Evolutionary conservation across 208 protist genomes (phyloP).

Genomic region (Entamoeba dispar): DNA sequence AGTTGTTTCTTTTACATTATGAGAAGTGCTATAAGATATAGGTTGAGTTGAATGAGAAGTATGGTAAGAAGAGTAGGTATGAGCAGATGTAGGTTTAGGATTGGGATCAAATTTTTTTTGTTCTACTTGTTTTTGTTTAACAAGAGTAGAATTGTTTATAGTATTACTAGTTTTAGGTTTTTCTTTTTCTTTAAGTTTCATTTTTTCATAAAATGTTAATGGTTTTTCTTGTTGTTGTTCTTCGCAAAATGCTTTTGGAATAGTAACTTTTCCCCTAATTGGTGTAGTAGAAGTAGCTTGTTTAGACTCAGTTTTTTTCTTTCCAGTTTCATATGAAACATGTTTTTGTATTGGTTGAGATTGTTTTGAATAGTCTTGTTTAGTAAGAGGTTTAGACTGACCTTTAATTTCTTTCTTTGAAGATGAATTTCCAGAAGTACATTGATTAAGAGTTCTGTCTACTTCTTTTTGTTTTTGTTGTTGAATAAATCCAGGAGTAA

Average conservation of each 20-base stretch:
- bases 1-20: no score
- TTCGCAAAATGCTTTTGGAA: not conserved
- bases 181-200: not conserved
- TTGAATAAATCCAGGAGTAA: not conserved
- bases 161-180: not conserved
- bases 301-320: not conserved
- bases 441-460: not conserved
- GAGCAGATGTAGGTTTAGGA: no score
- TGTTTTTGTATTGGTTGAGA: no score
- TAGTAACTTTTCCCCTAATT: not conserved
- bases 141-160: not conserved
- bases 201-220: not conserved
- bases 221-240: not conserved
- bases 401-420: not conserved
- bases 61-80: no score
- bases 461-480: not conserved
- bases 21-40: no score
- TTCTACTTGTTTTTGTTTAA: not conserved
- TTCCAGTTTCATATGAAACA: not conserved
- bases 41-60: no score
- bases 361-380: no score
- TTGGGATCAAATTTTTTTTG: no score
- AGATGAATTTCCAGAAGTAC: no score
- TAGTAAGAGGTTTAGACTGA: not conserved
- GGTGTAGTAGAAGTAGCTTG: not conserved